Evolutionary conservation across 495 filamentous ascomycete species (phyloP).

Genomic region (Peziza echinospora): DNA sequence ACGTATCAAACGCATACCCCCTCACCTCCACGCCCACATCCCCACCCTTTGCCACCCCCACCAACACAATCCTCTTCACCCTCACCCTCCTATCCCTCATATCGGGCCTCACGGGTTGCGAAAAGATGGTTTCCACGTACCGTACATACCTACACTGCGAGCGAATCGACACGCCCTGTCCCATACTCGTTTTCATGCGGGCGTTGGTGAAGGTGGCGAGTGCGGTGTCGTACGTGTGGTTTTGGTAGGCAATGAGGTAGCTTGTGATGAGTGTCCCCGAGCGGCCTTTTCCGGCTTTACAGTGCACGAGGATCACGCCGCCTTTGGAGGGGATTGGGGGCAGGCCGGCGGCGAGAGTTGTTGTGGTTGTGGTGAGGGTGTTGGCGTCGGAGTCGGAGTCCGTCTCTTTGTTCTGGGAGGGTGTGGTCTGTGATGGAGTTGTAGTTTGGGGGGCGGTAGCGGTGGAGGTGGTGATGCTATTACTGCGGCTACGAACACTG

Average conservation of each 20-base stretch:
- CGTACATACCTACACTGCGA: constrained; percentile 70
- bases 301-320: constrained; percentile 77
- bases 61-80: constrained; percentile 71
- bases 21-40: constrained; percentile 75
- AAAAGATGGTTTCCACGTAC: too few relatives aligned
- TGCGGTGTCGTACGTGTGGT: constrained; percentile 61
- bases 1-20: constrained; percentile 29
- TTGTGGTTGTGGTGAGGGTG: too few relatives aligned
- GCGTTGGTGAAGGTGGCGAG: constrained; percentile 63
- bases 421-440: too few relatives aligned
- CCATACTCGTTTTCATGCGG: constrained; percentile 74
- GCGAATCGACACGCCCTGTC: constrained; percentile 76
- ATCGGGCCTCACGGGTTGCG: constrained; percentile 46
- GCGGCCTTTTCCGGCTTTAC: constrained; percentile 89
- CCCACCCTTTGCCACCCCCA: constrained; percentile 68
- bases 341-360: too few relatives aligned
- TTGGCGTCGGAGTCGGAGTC: too few relatives aligned
- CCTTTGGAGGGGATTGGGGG: too few relatives aligned
- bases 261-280: constrained; percentile 73
- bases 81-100: constrained; percentile 63
- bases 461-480: too few relatives aligned
- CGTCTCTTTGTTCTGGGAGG: too few relatives aligned
- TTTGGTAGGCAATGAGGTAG: constrained; percentile 77
- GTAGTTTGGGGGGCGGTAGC: too few relatives aligned
- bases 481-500: too few relatives aligned